Evolutionary conservation across 345 rosid species (phyloP).

Genomic region (Cardamine resedifolia): DNA sequence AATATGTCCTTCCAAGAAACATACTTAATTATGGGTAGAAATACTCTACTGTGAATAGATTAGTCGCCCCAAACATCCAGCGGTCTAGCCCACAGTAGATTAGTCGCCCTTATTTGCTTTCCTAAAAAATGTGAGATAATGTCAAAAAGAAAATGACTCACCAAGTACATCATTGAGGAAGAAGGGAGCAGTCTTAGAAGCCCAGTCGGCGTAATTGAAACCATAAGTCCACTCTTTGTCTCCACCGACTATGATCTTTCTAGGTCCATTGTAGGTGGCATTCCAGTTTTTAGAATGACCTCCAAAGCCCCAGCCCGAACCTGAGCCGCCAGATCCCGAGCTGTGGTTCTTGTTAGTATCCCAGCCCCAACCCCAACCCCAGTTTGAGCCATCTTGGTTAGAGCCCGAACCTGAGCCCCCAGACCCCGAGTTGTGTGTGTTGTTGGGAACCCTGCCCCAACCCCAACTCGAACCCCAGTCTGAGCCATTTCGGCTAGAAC

Average conservation of each 20-base stretch:
- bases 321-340: conserved; percentile 6
- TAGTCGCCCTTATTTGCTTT: too few relatives aligned
- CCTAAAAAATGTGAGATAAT: neutral
- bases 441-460: neutral
- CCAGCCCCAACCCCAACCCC: conserved; percentile 27
- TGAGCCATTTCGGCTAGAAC: neutral
- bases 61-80: too few relatives aligned
- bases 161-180: conserved; percentile 66
- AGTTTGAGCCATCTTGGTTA: neutral
- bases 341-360: neutral
- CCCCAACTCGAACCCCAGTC: conserved; percentile 29
- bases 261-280: conserved; percentile 32
- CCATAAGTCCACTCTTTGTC: conserved; percentile 67
- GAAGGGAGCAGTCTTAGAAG: conserved; percentile 55
- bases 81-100: too few relatives aligned
- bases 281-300: conserved; percentile 26
- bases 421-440: neutral
- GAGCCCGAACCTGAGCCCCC: conserved; percentile 22
- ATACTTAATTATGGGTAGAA: too few relatives aligned
- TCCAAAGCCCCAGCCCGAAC: conserved; percentile 28
- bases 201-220: conserved; percentile 61
- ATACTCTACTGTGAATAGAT: too few relatives aligned
- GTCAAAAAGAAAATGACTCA: conserved; percentile 16
- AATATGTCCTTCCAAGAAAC: too few relatives aligned
- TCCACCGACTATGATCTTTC: conserved; percentile 61